Evolutionary conservation across 2,329 filamentous ascomycete species (phyloP), one percentile per base, ranked within the genome.

Genomic region (Cladophialophora psammophila): DNA sequence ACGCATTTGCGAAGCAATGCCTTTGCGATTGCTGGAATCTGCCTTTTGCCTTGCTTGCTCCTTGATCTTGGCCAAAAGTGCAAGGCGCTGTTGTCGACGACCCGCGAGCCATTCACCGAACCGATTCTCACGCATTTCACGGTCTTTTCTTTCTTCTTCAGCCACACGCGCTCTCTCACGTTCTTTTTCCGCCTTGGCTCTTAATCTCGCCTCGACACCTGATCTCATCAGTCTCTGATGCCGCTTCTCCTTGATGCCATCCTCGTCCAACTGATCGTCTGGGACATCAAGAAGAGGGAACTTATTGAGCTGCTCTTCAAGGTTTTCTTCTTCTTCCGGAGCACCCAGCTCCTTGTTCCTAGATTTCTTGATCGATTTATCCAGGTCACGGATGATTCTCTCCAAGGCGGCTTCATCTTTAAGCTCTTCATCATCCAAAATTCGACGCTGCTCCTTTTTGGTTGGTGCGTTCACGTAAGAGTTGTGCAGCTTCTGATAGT

Each of bases 141-240:
- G 87, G 76, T 99, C 95, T 0, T 91, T 83, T 3, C 93, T 88
- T 73, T 95, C 90, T 72, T 94, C 91, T 76, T 97, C 93, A 53
- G 89, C 92, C 68, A 90, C 78, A 6, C 95, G 87, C 0, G 92
- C 92, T 79, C 93, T 95, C 75, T 98, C 95, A 1, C 90, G 90
- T 75, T 97, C 94, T 78, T 98, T 99, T 77, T 99, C 95, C 0
- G 91, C 91, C 80, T 97, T 98, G 40, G 95, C 94, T n/a, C 95
- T 89, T 31, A 91, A 91, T 15, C 95, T 88, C 4, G 95, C 95
- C 71, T 98, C 95, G 74, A 97, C 90, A 73, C 96, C 97, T 1
- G 93, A 94, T 79, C 98, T 99, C 81, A 97, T 88, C 0, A 99
- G 85, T 36, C 92, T 88, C 77, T 99, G 95, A 72, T 96, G 93